Evolutionary conservation across 2,329 filamentous ascomycete genomes (phyloP).

Genomic region (Fusarium penzigii): DNA sequence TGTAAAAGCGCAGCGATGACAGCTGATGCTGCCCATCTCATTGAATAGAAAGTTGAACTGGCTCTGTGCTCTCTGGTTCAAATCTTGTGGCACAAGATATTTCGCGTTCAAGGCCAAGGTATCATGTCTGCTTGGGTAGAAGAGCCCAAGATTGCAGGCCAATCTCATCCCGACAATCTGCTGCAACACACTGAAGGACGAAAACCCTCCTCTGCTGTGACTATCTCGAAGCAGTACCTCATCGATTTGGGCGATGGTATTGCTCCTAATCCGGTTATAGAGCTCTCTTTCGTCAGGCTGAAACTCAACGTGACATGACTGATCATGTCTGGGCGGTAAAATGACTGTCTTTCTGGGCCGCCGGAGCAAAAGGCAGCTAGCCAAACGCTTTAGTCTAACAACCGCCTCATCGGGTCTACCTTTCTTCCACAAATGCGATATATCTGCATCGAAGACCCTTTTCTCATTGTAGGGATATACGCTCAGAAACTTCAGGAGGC

Average conservation of each 20-base stretch:
- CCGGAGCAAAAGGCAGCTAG: conserved; percentile 39
- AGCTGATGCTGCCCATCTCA: too few species aligned
- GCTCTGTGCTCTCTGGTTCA: too few species aligned
- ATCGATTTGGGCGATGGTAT: conserved; percentile 34
- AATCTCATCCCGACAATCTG: conserved; percentile 45
- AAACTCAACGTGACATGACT: conserved; percentile 36
- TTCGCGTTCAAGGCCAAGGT: background rate
- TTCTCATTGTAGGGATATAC: conserved; percentile 38
- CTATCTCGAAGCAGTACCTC: conserved; percentile 31
- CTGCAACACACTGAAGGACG: conserved; percentile 44
- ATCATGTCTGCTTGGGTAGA: conserved; percentile 33
- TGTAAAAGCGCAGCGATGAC: too few species aligned
- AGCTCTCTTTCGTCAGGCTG: conserved; percentile 31
- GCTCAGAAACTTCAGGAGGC: conserved; percentile 43
- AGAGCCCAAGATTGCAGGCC: conserved; percentile 45
- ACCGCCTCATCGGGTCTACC: conserved; percentile 37
- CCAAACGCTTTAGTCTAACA: conserved; percentile 39
- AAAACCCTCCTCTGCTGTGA: conserved; percentile 2
- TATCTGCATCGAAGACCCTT: conserved; percentile 2
- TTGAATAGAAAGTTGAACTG: too few species aligned
- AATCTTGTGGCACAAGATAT: background rate
- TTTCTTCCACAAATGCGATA: conserved; percentile 37
- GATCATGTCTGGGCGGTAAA: conserved; percentile 38
- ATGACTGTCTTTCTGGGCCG: conserved; percentile 39
- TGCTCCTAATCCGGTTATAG: conserved; percentile 34